Evolutionary conservation across 345 rosid genomes (phyloP).

Genomic region (Psidium friedrichsthalianum): DNA sequence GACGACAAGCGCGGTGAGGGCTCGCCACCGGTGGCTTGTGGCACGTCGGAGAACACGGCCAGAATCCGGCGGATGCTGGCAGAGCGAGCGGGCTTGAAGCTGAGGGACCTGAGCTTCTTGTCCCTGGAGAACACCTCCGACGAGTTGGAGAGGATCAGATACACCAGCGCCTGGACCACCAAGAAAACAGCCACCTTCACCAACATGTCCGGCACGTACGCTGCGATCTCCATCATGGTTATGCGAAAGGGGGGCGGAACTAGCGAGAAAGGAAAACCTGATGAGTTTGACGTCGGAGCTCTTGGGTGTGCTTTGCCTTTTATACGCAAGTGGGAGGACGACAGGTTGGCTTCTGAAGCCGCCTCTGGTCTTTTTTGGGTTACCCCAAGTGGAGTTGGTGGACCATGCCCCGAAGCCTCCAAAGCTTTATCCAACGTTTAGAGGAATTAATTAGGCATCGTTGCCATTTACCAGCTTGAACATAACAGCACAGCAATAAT

Average conservation of each 20-base stretch:
- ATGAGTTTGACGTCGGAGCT: not conserved
- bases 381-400: not conserved
- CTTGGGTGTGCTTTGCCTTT: not conserved
- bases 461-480: not conserved
- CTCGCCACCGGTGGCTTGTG: constrained; percentile 15
- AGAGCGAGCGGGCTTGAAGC: constrained; percentile 44
- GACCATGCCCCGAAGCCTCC: not conserved
- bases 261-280: not conserved
- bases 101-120: constrained; percentile 9
- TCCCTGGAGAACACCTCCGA: constrained; percentile 46
- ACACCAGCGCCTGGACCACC: constrained; percentile 49
- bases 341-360: not conserved
- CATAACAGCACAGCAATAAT: not conserved
- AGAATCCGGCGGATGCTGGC: constrained; percentile 32
- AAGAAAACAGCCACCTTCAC: constrained; percentile 33
- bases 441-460: not conserved
- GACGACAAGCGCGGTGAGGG: constrained; percentile 10
- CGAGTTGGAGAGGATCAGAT: constrained; percentile 47
- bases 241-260: not conserved
- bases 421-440: not conserved
- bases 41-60: constrained; percentile 32
- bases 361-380: not conserved
- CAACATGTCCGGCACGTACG: constrained; percentile 22
- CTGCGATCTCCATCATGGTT: constrained; percentile 17
- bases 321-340: not conserved